Evolutionary conservation across 75 land plant genomes (phyloP).

Genomic region (Selaginella tamariscina): DNA sequence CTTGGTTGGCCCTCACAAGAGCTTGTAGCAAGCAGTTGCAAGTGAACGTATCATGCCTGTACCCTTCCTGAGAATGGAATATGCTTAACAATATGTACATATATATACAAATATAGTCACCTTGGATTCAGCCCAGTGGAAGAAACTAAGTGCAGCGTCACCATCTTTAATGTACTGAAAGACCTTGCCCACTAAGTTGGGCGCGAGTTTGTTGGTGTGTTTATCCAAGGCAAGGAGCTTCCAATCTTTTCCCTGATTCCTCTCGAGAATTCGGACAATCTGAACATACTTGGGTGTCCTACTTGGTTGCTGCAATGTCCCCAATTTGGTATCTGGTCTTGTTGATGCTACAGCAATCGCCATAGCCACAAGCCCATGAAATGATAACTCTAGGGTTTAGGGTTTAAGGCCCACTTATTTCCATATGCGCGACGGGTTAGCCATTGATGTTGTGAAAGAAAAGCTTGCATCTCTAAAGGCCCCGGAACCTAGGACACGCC

Average conservation of each 20-base stretch:
- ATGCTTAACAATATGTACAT: too few relatives aligned
- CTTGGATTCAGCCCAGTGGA: neutral
- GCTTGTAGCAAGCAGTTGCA: conserved; percentile 1
- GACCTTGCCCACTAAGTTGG: neutral
- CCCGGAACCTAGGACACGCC: too few relatives aligned
- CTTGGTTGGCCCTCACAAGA: neutral
- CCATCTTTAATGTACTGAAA: neutral
- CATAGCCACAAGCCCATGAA: too few relatives aligned
- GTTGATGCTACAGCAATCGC: neutral
- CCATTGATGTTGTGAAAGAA: too few relatives aligned
- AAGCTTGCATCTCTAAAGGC: too few relatives aligned
- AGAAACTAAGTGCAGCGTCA: neutral
- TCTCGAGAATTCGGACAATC: neutral
- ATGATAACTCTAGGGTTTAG: too few relatives aligned
- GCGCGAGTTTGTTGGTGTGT: neutral
- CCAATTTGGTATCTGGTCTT: neutral
- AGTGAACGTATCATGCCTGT: neutral
- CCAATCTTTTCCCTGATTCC: neutral
- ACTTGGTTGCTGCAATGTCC: neutral
- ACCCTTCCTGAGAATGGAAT: neutral
- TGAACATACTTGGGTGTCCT: neutral
- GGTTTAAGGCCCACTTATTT: too few relatives aligned
- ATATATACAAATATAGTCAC: too few relatives aligned
- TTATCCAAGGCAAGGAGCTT: neutral
- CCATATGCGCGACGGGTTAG: too few relatives aligned